Base-by-base conservation (phyloP, 164 flowering plant genomes). In the Cinnamomum chago region DNA sequence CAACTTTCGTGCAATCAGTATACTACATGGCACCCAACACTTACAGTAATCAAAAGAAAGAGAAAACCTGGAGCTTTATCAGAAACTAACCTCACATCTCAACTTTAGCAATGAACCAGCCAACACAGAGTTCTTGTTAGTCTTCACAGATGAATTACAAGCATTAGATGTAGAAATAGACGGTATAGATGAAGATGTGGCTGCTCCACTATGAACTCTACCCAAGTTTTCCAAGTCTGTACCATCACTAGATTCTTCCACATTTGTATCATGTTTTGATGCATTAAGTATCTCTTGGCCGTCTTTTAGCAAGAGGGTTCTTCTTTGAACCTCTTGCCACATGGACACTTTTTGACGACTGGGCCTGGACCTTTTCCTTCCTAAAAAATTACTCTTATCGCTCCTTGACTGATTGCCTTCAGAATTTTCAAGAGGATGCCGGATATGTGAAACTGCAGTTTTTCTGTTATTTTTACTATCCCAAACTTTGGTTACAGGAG, bases 401-500 rank as follows among this genome's bases (percentile, higher is more conserved):
- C 76, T 76, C 79, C 83, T 90, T 76, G 67, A 73, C 60, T 15
- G 77, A 68, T 76, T 82, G 62, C 87, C 84, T 27, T 81, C 92
- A 77, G 80, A 81, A 82, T 81, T 86, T 83, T 95, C 98, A 75
- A 96, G 97, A 22, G 99, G 99, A 80, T 96, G 99, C 74, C 85
- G 94, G 72, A 96, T 90, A 47, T 75, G 86, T 74, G 92, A 83
- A 70, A 82, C 84, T 50, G 86, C 67, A 51, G 65, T 75, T 69
- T 84, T 89, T 85, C 87, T 89, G 64, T 86, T 92, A 77, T 77
- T 93, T 81, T 77, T 91, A 75, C 92, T 90, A 86, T 96, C 95
- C 99, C 99, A 96, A 70, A 96, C 97, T 84, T 87, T 91, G 71
- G 89, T 90, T 70, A 86, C 92, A 62, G 99, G 99, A 70, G 97